Percentiles rank a stretch among this genome's conserved stretches.
Evolutionary conservation across 176 grass and related monocot species (phyloP).

Genomic region (Dactylis glomerata): DNA sequence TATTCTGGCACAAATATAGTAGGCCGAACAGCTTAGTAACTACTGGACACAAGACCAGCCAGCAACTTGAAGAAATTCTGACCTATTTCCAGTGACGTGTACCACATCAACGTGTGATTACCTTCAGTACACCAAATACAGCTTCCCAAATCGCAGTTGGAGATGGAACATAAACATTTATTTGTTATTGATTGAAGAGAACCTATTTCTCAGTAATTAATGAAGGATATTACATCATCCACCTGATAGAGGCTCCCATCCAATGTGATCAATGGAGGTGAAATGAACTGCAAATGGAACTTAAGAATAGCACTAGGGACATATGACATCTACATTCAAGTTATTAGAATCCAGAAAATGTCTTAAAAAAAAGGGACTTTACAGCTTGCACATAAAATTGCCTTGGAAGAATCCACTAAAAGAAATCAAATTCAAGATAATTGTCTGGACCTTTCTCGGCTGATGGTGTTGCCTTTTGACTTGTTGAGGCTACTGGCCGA

Average conservation of each 20-base stretch:
- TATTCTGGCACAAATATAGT: not conserved
- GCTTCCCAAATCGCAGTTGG: not conserved
- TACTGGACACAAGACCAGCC: not conserved
- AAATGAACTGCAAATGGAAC: slow-evolving; percentile 20
- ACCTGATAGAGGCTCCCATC: slow-evolving; percentile 10
- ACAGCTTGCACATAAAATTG: slow-evolving; percentile 34
- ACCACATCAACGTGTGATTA: not conserved
- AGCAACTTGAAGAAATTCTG: not conserved
- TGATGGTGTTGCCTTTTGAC: slow-evolving; percentile 29
- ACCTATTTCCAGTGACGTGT: not conserved
- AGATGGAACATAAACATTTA: slow-evolving; percentile 9
- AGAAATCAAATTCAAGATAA: slow-evolving; percentile 88
- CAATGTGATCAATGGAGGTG: slow-evolving; percentile 9
- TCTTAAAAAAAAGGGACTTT: slow-evolving; percentile 25
- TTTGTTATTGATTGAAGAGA: slow-evolving; percentile 30
- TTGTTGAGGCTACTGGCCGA: slow-evolving; percentile 49
- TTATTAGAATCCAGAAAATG: slow-evolving; percentile 33
- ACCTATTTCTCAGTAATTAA: slow-evolving; percentile 12
- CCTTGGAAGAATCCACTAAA: slow-evolving; percentile 39
- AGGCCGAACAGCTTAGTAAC: not conserved
- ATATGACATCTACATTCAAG: slow-evolving; percentile 42
- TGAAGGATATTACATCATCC: slow-evolving; percentile 16
- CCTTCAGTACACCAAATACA: not conserved
- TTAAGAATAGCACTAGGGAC: slow-evolving; percentile 12
- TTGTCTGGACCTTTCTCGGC: slow-evolving; percentile 50